These are phyloP conservation scores for Botryosphaeria dothidea DNA, from an alignment of 2,329 filamentous ascomycete species.

Conservation along the genomic window DNA sequence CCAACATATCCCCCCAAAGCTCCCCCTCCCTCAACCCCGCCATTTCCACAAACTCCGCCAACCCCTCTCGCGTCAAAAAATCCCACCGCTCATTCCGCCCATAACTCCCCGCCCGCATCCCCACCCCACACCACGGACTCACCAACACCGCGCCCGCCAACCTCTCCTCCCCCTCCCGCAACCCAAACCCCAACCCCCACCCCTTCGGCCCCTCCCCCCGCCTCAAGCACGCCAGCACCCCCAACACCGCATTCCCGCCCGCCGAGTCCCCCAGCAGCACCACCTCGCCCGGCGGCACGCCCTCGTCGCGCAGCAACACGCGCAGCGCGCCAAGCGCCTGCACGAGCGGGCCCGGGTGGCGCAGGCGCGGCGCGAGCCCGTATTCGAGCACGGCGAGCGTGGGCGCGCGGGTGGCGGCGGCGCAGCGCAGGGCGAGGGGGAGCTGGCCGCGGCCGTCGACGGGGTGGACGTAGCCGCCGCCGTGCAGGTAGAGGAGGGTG, in stretches of 20 bases:
- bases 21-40: neutral
- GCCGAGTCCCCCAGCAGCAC: constrained; percentile 51
- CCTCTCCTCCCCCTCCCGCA: neutral
- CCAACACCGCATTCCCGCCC: constrained; percentile 46
- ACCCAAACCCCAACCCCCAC: neutral
- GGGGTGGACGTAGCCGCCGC: constrained; percentile 45
- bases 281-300: constrained; percentile 32
- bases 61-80: neutral
- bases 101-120: neutral
- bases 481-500: constrained; percentile 34
- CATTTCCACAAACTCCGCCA: neutral
- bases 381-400: constrained; percentile 55
- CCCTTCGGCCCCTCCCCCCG: constrained; percentile 21
- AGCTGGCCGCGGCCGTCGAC: constrained; percentile 33
- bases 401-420: constrained; percentile 41
- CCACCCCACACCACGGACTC: neutral
- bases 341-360: constrained; percentile 46
- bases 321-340: constrained; percentile 41
- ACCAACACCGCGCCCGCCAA: neutral
- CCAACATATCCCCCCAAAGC: neutral
- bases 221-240: constrained; percentile 42
- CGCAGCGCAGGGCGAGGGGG: constrained; percentile 33
- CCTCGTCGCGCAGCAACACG: constrained; percentile 34
- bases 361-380: constrained; percentile 46
- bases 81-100: neutral